Conservation (phyloP, 305 asterid genomes). For the Striga hermonthica region DNA sequence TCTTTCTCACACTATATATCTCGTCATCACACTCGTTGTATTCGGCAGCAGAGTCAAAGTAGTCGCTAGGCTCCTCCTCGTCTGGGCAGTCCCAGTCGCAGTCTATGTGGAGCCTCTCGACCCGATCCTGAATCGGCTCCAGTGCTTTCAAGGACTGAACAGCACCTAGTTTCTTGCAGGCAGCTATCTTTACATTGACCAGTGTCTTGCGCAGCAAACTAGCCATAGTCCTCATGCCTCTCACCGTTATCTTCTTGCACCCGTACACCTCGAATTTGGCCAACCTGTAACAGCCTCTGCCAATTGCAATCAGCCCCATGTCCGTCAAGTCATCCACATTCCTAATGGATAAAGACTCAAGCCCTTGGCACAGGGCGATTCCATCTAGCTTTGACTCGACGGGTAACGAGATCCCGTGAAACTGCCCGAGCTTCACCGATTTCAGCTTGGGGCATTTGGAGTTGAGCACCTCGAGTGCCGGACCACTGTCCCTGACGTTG, state of each 20-base stretch:
- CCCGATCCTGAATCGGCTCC: slow-evolving; percentile 69
- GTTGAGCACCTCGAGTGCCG: slow-evolving; percentile 72
- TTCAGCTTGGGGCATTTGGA: slow-evolving; percentile 63
- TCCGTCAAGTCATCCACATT: slow-evolving; percentile 69
- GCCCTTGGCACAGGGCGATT: slow-evolving; percentile 67
- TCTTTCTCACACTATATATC: slow-evolving; percentile 40
- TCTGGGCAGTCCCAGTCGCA: slow-evolving; percentile 59
- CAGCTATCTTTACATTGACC: slow-evolving; percentile 69
- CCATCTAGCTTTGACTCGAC: slow-evolving; percentile 72
- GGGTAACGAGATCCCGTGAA: slow-evolving; percentile 76
- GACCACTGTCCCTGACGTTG: slow-evolving; percentile 68
- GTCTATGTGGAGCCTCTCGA: slow-evolving; percentile 73
- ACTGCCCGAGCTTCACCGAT: slow-evolving; percentile 65
- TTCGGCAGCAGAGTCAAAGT: slow-evolving; percentile 40
- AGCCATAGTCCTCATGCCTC: slow-evolving; percentile 76
- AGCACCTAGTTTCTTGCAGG: slow-evolving; percentile 74
- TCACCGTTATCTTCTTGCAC: slow-evolving; percentile 61
- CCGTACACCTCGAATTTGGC: slow-evolving; percentile 72
- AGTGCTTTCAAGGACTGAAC: slow-evolving; percentile 56
- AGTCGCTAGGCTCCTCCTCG: slow-evolving; percentile 36
- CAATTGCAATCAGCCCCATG: slow-evolving; percentile 87
- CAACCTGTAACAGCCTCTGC: slow-evolving; percentile 73
- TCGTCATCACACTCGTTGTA: slow-evolving; percentile 30
- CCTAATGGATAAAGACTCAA: slow-evolving; percentile 62
- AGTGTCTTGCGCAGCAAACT: slow-evolving; percentile 53